Evolutionary conservation across 1,284 basidiomycete genomes (phyloP).

Genomic region (Ceratorhiza oryzae-sativae): DNA sequence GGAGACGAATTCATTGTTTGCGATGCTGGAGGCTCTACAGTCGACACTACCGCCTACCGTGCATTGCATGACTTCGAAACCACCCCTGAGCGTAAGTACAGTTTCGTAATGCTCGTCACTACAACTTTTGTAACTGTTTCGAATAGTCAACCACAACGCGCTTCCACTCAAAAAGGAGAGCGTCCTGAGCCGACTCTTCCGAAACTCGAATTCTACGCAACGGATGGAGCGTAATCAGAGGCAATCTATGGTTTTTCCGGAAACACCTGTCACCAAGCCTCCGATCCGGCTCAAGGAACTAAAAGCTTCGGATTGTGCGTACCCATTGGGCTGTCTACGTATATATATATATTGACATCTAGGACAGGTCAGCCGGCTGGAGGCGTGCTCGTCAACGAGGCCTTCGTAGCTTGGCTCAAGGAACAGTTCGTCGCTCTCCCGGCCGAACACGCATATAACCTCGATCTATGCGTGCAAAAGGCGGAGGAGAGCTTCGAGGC

Average conservation of each 20-base stretch:
- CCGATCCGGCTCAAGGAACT: constrained; percentile 21
- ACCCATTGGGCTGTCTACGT: neutral
- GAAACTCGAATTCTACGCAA: neutral
- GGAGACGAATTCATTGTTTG: constrained; percentile 17
- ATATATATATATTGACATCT: neutral
- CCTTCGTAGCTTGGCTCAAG: constrained; percentile 1
- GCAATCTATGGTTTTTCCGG: neutral
- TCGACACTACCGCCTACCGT: constrained; percentile 6
- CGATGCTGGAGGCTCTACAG: constrained; percentile 16
- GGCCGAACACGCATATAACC: neutral
- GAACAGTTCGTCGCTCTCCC: neutral
- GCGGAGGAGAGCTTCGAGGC: constrained; percentile 23
- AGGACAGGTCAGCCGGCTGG: constrained; percentile 5
- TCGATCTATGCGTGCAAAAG: constrained; percentile 16
- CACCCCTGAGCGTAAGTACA: neutral
- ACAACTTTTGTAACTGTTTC: neutral
- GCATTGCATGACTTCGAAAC: neutral
- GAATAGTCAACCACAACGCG: neutral
- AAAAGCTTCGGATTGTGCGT: constrained; percentile 13
- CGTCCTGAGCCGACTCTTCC: neutral
- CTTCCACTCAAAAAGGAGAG: neutral
- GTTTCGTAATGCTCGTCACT: neutral
- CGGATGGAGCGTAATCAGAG: neutral
- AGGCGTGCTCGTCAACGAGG: constrained; percentile 15
- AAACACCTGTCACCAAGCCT: neutral